A percentile compares a stretch with the other conserved stretches of the same genome.
phyloP scores from a whole-genome alignment of 805 yeast genomes.

The Zygosaccharomyces siamensis region DNA sequence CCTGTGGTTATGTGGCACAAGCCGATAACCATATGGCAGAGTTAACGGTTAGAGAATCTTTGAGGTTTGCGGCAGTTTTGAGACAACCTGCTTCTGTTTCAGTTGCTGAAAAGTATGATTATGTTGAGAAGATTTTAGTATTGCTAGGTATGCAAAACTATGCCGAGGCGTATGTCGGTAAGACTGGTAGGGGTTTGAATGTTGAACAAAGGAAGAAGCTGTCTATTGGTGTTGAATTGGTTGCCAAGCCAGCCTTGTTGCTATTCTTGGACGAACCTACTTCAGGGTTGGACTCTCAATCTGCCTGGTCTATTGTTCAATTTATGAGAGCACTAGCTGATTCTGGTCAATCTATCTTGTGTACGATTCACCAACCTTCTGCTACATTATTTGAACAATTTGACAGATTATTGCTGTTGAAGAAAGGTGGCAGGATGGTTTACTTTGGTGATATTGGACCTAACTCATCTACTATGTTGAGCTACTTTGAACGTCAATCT shows the following conservation, averaged over 20 bases:
- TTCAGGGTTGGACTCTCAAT: slow-evolving; percentile 64
- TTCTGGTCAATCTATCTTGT: slow-evolving; percentile 69
- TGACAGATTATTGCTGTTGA: slow-evolving; percentile 61
- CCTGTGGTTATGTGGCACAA: slow-evolving; percentile 79
- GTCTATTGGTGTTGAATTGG: slow-evolving; percentile 68
- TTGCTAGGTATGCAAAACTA: slow-evolving; percentile 64
- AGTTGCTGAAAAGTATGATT: slow-evolving; percentile 53
- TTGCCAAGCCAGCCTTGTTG: slow-evolving; percentile 60
- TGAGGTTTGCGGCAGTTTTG: slow-evolving; percentile 63
- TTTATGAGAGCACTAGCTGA: slow-evolving; percentile 62
- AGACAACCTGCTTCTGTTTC: slow-evolving; percentile 63
- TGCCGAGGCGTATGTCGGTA: slow-evolving; percentile 78
- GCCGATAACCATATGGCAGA: slow-evolving; percentile 70
- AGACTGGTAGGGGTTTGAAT: slow-evolving; percentile 65
- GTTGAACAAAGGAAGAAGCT: slow-evolving; percentile 65
- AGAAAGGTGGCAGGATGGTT: slow-evolving; percentile 74
- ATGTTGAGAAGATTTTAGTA: slow-evolving; percentile 64
- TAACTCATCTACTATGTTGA: slow-evolving; percentile 51
- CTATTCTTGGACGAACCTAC: slow-evolving; percentile 70
- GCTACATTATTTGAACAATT: slow-evolving; percentile 64
- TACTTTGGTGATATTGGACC: slow-evolving; percentile 79
- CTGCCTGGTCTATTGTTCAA: slow-evolving; percentile 65
- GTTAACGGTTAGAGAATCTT: slow-evolving; percentile 69
- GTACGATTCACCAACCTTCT: slow-evolving; percentile 77
- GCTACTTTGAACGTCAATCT: slow-evolving; percentile 68